Base-by-base conservation (phyloP, 1,284 basidiomycete genomes). In the Heliocybe sulcata region DNA sequence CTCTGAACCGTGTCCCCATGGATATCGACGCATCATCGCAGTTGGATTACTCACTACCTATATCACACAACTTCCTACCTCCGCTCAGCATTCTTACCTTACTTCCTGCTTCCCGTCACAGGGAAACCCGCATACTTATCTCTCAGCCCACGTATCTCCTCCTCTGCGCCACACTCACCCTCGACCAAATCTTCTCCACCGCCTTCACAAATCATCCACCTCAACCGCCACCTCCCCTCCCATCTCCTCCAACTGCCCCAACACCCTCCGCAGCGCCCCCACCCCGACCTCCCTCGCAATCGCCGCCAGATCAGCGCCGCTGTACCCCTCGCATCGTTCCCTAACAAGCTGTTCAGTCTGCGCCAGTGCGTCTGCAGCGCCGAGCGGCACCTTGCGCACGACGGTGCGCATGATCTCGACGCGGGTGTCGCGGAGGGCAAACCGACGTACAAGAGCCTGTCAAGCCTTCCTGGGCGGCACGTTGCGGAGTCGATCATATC, bases 401-500 rank as follows among this genome's bases (percentile, higher is more conserved):
- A 90, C 61, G 19, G 93, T 94, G 51, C 83, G 77, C 52, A 92
- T 74, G 59, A 99, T 96, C 68, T 98, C 95, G 4, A 81, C 80
- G 11, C 96, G 82, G 71, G 98, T 97, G 12, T 75, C 0, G 86
- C 61, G 0, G 77, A 75, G 1, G 96, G 96, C 1, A 98, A 76
- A 68, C 98, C 96, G 61, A 99, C 95, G 66, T 98, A 99, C 26
- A 99, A 80, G 6, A 98, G 80, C 70, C 98, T 98, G 76, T 99
- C 96, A 12, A 99, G 80, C 1, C 96, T 83, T 0, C 96, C 96
- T 0, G 96, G 96, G 16, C 95, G 88, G 55, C 94, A 93, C 95
- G 98, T 98, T 2, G 96, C 96, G 0, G 96, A 96, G 67, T 98
- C 96, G 60, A 98, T 94, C 85, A 98, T 98, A 73, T 98, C 96